Evolutionary conservation across 2,329 filamentous ascomycete genomes (phyloP).

Genomic region (Sclerotiophoma versabilis): DNA sequence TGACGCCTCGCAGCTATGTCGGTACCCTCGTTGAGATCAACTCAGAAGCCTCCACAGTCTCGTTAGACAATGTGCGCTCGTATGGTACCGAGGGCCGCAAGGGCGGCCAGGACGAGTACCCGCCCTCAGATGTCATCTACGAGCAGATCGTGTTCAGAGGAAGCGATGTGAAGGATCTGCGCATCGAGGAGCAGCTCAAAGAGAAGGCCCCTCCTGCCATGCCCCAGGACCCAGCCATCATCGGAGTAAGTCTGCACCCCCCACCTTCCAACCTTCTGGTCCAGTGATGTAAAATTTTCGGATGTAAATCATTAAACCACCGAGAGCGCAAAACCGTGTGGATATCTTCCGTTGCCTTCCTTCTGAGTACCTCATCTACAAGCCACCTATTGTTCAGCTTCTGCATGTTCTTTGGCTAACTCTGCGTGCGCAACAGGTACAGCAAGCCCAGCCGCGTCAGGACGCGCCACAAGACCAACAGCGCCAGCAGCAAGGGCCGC

Average conservation of each 20-base stretch:
- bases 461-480: constrained; percentile 33
- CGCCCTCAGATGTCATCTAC: constrained; percentile 86
- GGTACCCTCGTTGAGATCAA: constrained; percentile 98
- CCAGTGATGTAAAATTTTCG: constrained; percentile 92
- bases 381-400: constrained; percentile 11
- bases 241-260: constrained; percentile 78
- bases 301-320: constrained; percentile 91
- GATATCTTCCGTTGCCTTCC: constrained; percentile 99
- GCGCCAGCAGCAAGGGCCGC: constrained; percentile 48
- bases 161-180: constrained; percentile 97
- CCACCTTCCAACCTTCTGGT: constrained; percentile 32
- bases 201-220: constrained; percentile 76
- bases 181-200: constrained; percentile 83
- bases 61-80: constrained; percentile 93
- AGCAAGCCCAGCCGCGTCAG: constrained; percentile 37
- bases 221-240: constrained; percentile 93
- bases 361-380: constrained; percentile 73
- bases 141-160: constrained; percentile 99
- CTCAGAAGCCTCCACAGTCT: constrained; percentile 94
- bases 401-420: constrained; percentile 31
- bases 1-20: constrained; percentile 73
- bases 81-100: constrained; percentile 93
- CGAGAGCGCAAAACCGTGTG: constrained; percentile 96
- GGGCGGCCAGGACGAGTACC: constrained; percentile 80
- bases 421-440: constrained; percentile 38